A percentile compares a stretch with the other conserved stretches of the same genome.
Conservation (phyloP, 371 early-diverging fungal species). For the Rhizopus sp. region DNA sequence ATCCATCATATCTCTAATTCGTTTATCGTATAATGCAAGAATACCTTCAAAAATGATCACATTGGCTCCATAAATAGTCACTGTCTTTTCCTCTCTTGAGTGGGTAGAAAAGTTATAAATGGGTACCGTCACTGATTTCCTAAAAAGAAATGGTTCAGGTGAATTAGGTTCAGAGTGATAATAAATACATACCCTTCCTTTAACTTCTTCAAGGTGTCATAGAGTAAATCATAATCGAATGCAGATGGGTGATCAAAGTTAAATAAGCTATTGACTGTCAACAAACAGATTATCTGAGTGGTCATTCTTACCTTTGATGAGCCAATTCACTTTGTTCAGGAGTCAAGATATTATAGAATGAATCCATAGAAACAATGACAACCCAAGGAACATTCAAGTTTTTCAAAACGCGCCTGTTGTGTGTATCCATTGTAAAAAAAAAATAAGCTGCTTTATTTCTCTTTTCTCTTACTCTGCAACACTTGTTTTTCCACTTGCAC, state of each 20-base stretch:
- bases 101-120: slow-evolving; percentile 80
- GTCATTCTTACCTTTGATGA: slow-evolving; percentile 60
- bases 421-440: not conserved
- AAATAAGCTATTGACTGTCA: slow-evolving; percentile 46
- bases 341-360: slow-evolving; percentile 86
- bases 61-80: slow-evolving; percentile 87
- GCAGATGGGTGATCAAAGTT: slow-evolving; percentile 88
- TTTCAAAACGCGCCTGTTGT: slow-evolving; percentile 66
- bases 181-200: slow-evolving; percentile 61
- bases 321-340: slow-evolving; percentile 74
- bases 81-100: slow-evolving; percentile 68
- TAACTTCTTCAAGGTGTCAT: slow-evolving; percentile 69
- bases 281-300: not conserved
- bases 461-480: slow-evolving; percentile 59
- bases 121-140: slow-evolving; percentile 73
- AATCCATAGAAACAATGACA: slow-evolving; percentile 91
- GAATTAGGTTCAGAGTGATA: not conserved
- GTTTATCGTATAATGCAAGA: slow-evolving; percentile 83
- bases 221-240: slow-evolving; percentile 78
- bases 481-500: slow-evolving; percentile 85
- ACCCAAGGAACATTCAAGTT: slow-evolving; percentile 85
- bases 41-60: slow-evolving; percentile 95
- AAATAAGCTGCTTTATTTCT: not conserved
- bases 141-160: not conserved
- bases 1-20: slow-evolving; percentile 84